phyloP scores from a whole-genome alignment of 2,329 filamentous ascomycete genomes.

The Fusarium austroafricanum region DNA sequence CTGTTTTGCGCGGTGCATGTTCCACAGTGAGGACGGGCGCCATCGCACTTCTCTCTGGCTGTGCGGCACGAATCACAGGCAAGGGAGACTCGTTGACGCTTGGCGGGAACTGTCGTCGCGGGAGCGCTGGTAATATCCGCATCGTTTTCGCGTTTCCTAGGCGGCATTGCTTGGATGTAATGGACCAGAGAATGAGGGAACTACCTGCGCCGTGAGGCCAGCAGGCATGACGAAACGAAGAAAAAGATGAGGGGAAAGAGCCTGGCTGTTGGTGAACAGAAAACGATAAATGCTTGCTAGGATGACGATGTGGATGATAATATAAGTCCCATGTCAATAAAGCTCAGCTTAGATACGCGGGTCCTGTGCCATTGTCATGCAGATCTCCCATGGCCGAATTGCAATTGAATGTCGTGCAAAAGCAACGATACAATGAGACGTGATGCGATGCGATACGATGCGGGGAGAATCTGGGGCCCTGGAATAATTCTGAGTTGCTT shows the following conservation, averaged over 20 bases:
- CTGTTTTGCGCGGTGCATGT: constrained; percentile 73
- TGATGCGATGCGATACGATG: constrained; percentile 22
- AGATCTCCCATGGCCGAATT: constrained; percentile 20
- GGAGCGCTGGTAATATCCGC: constrained; percentile 43
- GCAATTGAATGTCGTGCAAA: neutral
- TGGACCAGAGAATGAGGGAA: constrained; percentile 26
- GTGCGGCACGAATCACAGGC: constrained; percentile 77
- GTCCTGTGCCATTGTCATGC: constrained; percentile 31
- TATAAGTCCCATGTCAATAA: constrained; percentile 41
- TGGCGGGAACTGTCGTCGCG: constrained; percentile 50
- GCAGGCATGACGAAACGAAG: constrained; percentile 41
- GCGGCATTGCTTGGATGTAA: constrained; percentile 51
- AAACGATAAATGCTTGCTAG: constrained; percentile 22
- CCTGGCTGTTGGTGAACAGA: constrained; percentile 1
- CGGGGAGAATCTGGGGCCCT: constrained; percentile 46
- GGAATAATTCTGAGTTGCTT: constrained; percentile 37
- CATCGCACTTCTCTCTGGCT: constrained; percentile 79
- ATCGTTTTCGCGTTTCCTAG: constrained; percentile 52
- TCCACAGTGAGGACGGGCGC: constrained; percentile 72
- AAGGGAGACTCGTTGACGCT: constrained; percentile 73
- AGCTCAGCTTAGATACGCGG: constrained; percentile 25
- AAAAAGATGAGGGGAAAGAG: neutral
- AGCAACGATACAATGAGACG: constrained; percentile 15
- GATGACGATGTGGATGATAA: constrained; percentile 4
- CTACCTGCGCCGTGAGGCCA: constrained; percentile 40